Evolutionary conservation across 257 asterid species (phyloP), one percentile per base, ranked within the genome.

Genomic region (Solanum gracilifrons): DNA sequence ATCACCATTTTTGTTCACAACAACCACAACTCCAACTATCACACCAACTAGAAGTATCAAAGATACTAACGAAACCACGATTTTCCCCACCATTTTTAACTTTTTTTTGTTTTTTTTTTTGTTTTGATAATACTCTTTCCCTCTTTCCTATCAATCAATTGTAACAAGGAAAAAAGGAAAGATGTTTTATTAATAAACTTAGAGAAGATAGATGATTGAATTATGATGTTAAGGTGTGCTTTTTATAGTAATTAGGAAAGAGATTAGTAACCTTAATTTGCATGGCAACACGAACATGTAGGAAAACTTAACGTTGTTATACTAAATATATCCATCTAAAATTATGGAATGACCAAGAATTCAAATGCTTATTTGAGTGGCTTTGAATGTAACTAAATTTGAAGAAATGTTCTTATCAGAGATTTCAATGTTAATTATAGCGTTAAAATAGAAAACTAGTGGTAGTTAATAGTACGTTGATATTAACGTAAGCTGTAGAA

Each of bases 1-100:
- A 3, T 85, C 21, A 4, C 76, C 68, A 82, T 71, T 66, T 23
- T 76, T 62, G 13, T 89, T 84, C 51, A 88, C 68, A 8, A 92
- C 88, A 12, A 88, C 90, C 31, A 95, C 92, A 0, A 93, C 94
- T 1, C 96, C 98, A 29, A 94, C 74, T 10, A 93, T 89, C 13
- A 92, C 94, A 0, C 96, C 98, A 8, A 93, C 94, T 25, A 96
- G 91, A 27, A 96, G 91, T 25, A 95, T 60, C 60, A 94, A 37
- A 36, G 96, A 92, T 73, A 93, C 92, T 20, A 88, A 23, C 1
- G 95, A 90, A 5, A 93, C 86, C 0, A 91, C 93, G 29, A 90
- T 85, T 62, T 87, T 89, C 46, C 92, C 90, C 5, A 83, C 90
- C 97, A 93, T 94, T 51, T 73, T 29, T 4, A 2, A 15, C 8